Evolutionary conservation across 1,284 basidiomycete genomes (phyloP), one percentile per base, ranked within the genome.

Genomic region (Sporisorium sorghi): DNA sequence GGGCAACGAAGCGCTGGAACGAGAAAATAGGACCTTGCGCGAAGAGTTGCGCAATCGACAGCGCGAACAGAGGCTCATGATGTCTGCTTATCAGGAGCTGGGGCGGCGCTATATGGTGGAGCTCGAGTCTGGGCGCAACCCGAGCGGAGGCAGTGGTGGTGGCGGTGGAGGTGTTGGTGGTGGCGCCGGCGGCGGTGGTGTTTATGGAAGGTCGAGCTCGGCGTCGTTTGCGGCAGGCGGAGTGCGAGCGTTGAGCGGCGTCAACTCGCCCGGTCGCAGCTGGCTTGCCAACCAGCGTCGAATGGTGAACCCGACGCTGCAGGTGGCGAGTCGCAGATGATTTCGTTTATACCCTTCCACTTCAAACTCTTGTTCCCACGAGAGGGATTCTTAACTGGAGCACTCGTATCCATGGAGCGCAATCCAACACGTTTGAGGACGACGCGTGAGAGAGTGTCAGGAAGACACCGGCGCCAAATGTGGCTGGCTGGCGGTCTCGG

Each of bases 11-110:
- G 40, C 44, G 35, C 39, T 63, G 37, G 65, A 76, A 35, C 55
- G 58, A 56, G 73, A 73, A 28, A 46, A 48, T 23, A 59, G 58
- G 26, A n/a, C 33, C 15, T 43, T 75, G 49, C 60, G 69, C 43
- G 73, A 71, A 12, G 52, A 72, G 37, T 48, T 60, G 39, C 56
- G 61, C 32, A 71, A 68, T 19, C 19, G 65, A 55, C 21, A 58
- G 28, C 58, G 64, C 24, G 76, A 79, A 35, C 76, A 79, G 55
- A 33, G 69, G 19, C 70, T 79, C 32, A 77, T 78, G 69, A 66
- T 68, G 59, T 66, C 71, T 7, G 64, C 75, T 6, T 78, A 48
- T 40, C 73, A 76, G 49, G 69, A 69, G n/a, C 46, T 76, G 24
- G 73, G 73, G 2, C 51, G 68, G 40, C 53, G 73, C 12, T 76